These are phyloP conservation scores for Pinus tabuliformis DNA, from an alignment of 75 land plant genomes.

Conservation along the genomic window DNA sequence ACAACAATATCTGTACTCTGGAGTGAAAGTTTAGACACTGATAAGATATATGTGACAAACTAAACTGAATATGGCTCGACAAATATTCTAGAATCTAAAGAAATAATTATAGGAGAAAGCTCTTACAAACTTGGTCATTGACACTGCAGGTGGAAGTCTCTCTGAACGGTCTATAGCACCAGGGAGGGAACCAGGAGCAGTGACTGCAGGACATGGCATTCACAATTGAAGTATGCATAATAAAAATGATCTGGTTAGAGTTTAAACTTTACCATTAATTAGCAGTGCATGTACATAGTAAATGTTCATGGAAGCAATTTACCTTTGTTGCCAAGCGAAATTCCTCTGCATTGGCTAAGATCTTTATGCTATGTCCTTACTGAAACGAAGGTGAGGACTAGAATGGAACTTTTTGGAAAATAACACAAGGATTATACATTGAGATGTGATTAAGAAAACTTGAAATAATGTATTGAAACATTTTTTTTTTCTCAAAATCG, in stretches of 20 bases:
- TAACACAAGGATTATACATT: too few species aligned
- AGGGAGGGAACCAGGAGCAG: constrained; percentile 28
- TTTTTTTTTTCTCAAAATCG: too few species aligned
- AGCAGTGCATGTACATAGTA: too few species aligned
- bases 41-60: neutral
- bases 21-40: neutral
- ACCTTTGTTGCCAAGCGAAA: too few species aligned
- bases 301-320: too few species aligned
- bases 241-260: neutral
- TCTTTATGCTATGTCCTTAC: too few species aligned
- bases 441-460: too few species aligned
- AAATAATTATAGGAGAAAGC: neutral
- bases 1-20: neutral
- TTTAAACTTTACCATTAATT: neutral
- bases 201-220: constrained; percentile 33
- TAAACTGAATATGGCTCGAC: neutral
- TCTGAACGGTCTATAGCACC: constrained; percentile 41
- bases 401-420: too few species aligned
- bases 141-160: constrained; percentile 34
- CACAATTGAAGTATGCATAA: constrained; percentile 32
- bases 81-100: neutral
- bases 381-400: too few species aligned
- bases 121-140: constrained; percentile 45
- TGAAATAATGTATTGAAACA: too few species aligned
- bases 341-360: too few species aligned